Conservation (phyloP, 2,329 filamentous ascomycete species). For the Zymoseptoria crescenta region DNA sequence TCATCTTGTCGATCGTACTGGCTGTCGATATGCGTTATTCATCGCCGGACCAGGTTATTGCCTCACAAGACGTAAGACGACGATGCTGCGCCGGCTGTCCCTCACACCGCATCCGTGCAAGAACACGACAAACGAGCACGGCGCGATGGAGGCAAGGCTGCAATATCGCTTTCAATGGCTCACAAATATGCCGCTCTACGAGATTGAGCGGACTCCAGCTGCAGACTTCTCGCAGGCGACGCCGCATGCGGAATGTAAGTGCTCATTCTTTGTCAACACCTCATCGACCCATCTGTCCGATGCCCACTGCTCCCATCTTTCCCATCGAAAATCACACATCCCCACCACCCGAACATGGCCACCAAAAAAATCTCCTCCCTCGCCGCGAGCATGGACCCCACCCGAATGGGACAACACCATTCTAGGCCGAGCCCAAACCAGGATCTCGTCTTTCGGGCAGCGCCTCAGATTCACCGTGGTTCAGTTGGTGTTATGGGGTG, state of each 20-base stretch:
- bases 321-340: background rate
- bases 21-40: background rate
- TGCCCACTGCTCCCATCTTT: background rate
- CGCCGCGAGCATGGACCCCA: background rate
- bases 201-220: background rate
- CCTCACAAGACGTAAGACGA: background rate
- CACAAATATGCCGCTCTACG: background rate
- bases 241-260: background rate
- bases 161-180: background rate
- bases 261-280: background rate
- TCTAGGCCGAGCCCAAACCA: background rate
- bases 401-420: background rate
- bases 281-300: background rate
- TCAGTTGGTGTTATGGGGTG: background rate
- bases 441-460: background rate
- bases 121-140: too few species aligned
- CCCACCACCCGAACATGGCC: background rate
- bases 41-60: too few species aligned
- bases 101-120: too few species aligned
- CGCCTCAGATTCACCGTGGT: background rate
- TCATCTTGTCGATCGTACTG: background rate
- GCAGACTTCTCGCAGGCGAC: background rate
- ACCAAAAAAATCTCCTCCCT: background rate
- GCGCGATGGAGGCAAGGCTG: background rate
- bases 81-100: background rate